These are phyloP conservation scores for Jamesozyma spencerorum DNA, from an alignment of 805 yeast species.

Conservation along the genomic window DNA sequence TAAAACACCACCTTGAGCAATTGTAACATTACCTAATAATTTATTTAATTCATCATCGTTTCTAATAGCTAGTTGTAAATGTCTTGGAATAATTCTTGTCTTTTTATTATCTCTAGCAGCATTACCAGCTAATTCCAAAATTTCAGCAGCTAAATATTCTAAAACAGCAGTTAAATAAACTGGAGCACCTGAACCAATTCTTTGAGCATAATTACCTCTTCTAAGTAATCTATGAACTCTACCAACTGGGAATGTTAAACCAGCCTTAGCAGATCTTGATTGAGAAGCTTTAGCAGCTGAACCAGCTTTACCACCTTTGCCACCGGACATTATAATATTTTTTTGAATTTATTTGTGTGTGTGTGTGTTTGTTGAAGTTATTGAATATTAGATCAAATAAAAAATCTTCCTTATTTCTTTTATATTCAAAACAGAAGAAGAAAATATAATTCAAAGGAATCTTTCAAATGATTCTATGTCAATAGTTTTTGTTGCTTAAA, in stretches of 20 bases:
- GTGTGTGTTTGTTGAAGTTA: not conserved
- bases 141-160: conserved; percentile 96
- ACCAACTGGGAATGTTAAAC: conserved; percentile 98
- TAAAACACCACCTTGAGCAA: conserved; percentile 98
- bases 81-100: conserved; percentile 98
- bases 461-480: no score
- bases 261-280: conserved; percentile 97
- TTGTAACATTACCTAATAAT: conserved; percentile 84
- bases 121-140: conserved; percentile 95
- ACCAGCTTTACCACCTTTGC: conserved; percentile 85
- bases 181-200: conserved; percentile 99
- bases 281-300: conserved; percentile 91
- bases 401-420: no score
- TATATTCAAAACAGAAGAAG: no score
- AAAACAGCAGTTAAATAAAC: conserved; percentile 93
- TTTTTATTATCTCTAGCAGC: conserved; percentile 99
- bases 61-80: conserved; percentile 96
- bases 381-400: not conserved
- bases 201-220: conserved; percentile 96
- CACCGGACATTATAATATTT: conserved; percentile 51
- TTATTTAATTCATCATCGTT: conserved; percentile 98
- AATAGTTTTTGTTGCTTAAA: no score
- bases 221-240: conserved; percentile 95
- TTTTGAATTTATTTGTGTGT: conserved; percentile 13
- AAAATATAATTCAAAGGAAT: no score